Percentiles rank a stretch among this genome's conserved stretches.
phyloP scores from a whole-genome alignment of 2,329 filamentous ascomycete species.

The Calonectria multiphialidica region DNA sequence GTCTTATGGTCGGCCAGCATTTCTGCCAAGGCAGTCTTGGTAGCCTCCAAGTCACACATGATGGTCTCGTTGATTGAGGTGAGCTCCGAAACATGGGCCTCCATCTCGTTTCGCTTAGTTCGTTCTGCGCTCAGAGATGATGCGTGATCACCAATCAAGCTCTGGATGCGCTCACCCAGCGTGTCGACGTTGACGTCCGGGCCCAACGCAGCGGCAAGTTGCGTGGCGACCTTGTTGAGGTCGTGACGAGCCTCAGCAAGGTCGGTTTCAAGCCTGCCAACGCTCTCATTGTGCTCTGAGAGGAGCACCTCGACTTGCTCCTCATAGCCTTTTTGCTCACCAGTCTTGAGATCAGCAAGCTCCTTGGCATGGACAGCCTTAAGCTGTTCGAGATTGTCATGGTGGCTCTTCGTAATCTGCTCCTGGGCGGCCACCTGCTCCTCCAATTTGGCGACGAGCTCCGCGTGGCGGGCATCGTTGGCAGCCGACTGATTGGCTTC shows the following conservation, averaged over 20 bases:
- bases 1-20: conserved; percentile 62
- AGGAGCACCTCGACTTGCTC: conserved; percentile 69
- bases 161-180: conserved; percentile 71
- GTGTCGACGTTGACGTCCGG: conserved; percentile 76
- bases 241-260: conserved; percentile 75
- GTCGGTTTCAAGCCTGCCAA: conserved; percentile 70
- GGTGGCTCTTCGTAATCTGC: conserved; percentile 65
- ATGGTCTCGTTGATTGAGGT: conserved; percentile 69
- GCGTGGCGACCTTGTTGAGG: conserved; percentile 72
- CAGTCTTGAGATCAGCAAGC: conserved; percentile 60
- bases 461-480: conserved; percentile 59
- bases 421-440: conserved; percentile 72
- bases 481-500: conserved; percentile 56
- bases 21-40: conserved; percentile 66
- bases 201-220: conserved; percentile 71
- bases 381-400: conserved; percentile 63
- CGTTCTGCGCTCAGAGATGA: conserved; percentile 71
- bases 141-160: conserved; percentile 69
- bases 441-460: conserved; percentile 66
- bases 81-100: conserved; percentile 67
- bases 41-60: conserved; percentile 72
- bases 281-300: conserved; percentile 69
- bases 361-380: conserved; percentile 64
- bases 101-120: conserved; percentile 68
- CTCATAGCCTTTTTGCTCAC: conserved; percentile 68